Conservation (phyloP, 2,329 filamentous ascomycete species). For the Venturia oleaginea region DNA sequence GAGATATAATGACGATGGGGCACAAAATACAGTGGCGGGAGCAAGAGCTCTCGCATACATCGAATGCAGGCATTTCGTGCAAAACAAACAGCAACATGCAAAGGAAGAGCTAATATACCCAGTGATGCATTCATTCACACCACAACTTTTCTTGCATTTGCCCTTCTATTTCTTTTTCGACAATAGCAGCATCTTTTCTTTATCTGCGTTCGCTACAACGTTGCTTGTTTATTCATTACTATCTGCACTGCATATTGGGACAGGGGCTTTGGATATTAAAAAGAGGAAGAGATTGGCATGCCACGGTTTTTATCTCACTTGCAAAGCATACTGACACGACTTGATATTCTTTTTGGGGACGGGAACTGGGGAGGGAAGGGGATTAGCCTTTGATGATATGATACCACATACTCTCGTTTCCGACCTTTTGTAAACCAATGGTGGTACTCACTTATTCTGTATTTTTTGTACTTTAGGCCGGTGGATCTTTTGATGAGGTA, state of each 20-base stretch:
- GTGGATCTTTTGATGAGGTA: not conserved
- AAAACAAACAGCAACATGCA: not conserved
- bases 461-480: not conserved
- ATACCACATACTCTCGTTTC: constrained; percentile 8
- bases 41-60: not conserved
- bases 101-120: not conserved
- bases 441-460: not conserved
- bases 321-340: not conserved
- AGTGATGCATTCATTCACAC: not conserved
- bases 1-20: not conserved
- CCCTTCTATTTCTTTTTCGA: not conserved
- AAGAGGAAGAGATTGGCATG: not conserved
- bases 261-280: not conserved
- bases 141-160: not conserved
- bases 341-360: not conserved
- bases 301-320: not conserved
- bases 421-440: not conserved
- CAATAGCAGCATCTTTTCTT: not conserved
- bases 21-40: not conserved
- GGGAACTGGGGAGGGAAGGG: not conserved
- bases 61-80: not conserved
- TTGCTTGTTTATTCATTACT: not conserved
- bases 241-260: not conserved
- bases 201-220: not conserved
- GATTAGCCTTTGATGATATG: not conserved